Evolutionary conservation across 2,329 filamentous ascomycete genomes (phyloP), one percentile per base, ranked within the genome.

Genomic region (Myrmaecium sp.): DNA sequence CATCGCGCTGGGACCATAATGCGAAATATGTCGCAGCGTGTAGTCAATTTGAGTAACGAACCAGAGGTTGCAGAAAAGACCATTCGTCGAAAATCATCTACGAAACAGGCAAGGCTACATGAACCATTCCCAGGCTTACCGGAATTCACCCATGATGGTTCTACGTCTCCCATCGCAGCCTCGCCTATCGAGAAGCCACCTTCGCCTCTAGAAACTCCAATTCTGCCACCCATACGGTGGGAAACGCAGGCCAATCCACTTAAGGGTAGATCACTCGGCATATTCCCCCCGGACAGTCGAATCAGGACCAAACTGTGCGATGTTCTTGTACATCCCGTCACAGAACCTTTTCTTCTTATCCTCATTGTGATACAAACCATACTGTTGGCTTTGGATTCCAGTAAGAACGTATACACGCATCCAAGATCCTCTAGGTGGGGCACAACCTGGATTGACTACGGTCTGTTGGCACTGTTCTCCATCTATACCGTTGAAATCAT

Each of bases 31-130:
- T 95, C 91, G 17, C 84, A 94, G 56, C 81, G 89, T 58, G 84
- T 98, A 30, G 89, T 98, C 44, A 95, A 95, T 45, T 69, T 98
- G 41, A 93, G 83, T 53, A 92, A 92, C 46, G 89, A 95, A 43
- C 76, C 75, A 4, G 81, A 94, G 40, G 58, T 80, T 12, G 62
- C 84, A 10, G 82, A 93, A 47, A 72, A 77, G 34, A 72, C 69
- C 27, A 63, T 73, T 14, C 64, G 69, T 21, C 63, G 69, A 25
- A 58, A 74, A 58, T 48, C 75, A 55, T 49, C 68, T 47, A 38
- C 73, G 57, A 39, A 61, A 55, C 38, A 65, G 51, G 45, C 59
- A 35, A 43, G 66, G 55, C 43, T 66, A 46, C 44, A 69, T 29
- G 62, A 52, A 25, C 61, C 65, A 31, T 58, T 67, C 15, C 60